Conservation (phyloP, 2,329 filamentous ascomycete genomes). For the Byssochlamys sp. region DNA sequence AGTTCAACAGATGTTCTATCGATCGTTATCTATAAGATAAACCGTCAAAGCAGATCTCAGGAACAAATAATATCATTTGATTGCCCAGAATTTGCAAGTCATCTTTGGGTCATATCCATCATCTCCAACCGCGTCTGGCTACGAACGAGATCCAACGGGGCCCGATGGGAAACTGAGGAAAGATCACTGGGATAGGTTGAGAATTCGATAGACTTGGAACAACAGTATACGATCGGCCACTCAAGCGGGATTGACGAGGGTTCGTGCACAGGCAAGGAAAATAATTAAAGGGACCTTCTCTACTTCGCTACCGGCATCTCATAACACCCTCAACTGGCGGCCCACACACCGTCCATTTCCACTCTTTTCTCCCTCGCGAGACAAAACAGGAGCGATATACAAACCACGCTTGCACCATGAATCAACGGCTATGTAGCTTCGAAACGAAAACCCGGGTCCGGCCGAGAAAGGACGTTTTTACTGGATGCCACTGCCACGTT, state of each 20-base stretch:
- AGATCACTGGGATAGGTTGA: background rate
- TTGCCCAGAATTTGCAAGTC: background rate
- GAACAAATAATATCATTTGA: background rate
- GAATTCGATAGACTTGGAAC: background rate
- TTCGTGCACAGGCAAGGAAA: background rate
- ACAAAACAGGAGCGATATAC: background rate
- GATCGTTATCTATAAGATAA: background rate
- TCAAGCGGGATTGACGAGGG: background rate
- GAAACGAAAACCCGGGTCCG: background rate
- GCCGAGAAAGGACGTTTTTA: background rate
- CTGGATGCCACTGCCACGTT: background rate
- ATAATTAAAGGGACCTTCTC: background rate
- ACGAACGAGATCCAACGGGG: slow-evolving; percentile 5
- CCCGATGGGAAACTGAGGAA: background rate
- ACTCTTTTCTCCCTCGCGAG: background rate
- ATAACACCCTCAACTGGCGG: background rate
- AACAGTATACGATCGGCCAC: background rate
- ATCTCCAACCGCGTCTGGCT: slow-evolving; percentile 2
- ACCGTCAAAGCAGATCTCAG: background rate
- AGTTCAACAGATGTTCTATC: background rate
- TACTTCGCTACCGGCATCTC: background rate
- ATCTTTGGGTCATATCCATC: background rate
- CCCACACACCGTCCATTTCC: background rate
- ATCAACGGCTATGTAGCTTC: background rate
- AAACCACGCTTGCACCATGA: background rate